These are phyloP conservation scores for Aquilaria sinensis DNA, from an alignment of 345 rosid species.

Conservation along the genomic window DNA sequence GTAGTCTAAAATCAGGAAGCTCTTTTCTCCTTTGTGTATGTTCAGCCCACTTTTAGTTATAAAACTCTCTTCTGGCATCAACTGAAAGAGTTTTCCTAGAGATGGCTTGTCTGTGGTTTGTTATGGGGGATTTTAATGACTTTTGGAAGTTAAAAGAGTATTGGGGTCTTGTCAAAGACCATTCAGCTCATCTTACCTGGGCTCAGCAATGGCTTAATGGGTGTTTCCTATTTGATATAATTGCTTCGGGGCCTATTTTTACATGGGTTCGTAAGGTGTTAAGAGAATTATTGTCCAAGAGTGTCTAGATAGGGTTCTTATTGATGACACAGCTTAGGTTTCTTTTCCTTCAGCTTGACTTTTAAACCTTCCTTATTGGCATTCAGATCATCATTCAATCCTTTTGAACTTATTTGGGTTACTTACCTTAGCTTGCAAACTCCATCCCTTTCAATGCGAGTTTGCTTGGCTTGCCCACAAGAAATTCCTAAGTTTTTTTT, in stretches of 20 bases:
- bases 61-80: not conserved
- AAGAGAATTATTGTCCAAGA: not conserved
- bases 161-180: not conserved
- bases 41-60: not conserved
- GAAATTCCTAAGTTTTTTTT: not conserved
- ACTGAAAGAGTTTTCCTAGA: not conserved
- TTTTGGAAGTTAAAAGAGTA: not conserved
- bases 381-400: not conserved
- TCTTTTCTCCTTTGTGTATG: not conserved
- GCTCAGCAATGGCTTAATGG: not conserved
- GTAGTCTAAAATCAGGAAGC: too few relatives aligned
- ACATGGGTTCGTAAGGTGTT: not conserved
- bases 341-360: not conserved
- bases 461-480: too few relatives aligned
- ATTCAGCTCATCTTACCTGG: not conserved
- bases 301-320: not conserved
- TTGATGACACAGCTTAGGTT: not conserved
- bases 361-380: not conserved
- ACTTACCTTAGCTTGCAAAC: not conserved
- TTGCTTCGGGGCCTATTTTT: not conserved
- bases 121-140: not conserved
- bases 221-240: not conserved
- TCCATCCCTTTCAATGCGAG: not conserved
- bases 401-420: not conserved
- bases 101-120: not conserved